phyloP scores from a whole-genome alignment of 1,284 basidiomycete genomes.

The Irpex sp. region DNA sequence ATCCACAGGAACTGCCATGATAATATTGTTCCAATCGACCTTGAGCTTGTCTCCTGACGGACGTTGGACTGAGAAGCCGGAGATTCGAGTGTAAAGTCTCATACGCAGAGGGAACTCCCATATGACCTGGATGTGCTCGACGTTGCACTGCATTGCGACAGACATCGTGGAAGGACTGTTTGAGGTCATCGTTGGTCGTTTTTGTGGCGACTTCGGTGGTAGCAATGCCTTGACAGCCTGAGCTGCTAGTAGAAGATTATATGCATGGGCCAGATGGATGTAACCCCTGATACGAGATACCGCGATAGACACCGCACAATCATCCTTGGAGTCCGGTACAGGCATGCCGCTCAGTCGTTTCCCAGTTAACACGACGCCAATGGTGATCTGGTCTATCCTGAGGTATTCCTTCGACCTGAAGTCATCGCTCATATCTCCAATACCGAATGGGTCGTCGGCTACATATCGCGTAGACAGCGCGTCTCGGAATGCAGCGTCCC shows the following conservation, averaged over 20 bases:
- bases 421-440: constrained; percentile 42
- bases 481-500: constrained; percentile 48
- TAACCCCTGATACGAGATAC: constrained; percentile 18
- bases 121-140: constrained; percentile 39
- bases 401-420: constrained; percentile 44
- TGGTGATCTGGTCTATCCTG: constrained; percentile 35
- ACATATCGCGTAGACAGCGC: constrained; percentile 62
- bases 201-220: constrained; percentile 17
- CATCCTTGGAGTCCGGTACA: constrained; percentile 17
- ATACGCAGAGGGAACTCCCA: constrained; percentile 44
- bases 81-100: constrained; percentile 43
- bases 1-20: constrained; percentile 40
- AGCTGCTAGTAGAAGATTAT: constrained; percentile 67
- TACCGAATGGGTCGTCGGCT: constrained; percentile 57
- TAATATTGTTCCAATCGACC: constrained; percentile 32
- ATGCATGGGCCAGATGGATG: constrained; percentile 60
- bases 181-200: not conserved
- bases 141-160: constrained; percentile 27
- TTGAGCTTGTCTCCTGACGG: constrained; percentile 13
- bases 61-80: constrained; percentile 34
- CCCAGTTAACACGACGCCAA: constrained; percentile 36
- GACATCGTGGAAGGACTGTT: constrained; percentile 17
- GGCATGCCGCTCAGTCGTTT: constrained; percentile 19
- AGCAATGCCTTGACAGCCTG: constrained; percentile 48
- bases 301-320: constrained; percentile 19